Conservation (phyloP, 139 green algal genomes). For the Nannochloris sp. region DNA sequence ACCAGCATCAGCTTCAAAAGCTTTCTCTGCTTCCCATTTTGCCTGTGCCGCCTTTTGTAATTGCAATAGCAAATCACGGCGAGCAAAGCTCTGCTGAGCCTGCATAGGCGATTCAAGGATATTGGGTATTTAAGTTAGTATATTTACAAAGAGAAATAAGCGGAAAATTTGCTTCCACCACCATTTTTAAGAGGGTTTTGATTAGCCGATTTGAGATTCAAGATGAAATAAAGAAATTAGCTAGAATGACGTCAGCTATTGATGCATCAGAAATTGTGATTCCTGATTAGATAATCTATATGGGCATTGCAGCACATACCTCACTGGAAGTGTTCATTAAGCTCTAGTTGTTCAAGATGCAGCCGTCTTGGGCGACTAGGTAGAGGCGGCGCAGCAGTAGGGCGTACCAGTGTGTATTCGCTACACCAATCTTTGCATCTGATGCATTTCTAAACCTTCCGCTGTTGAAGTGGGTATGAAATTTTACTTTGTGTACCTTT, state of each 20-base stretch:
- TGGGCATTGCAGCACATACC: too few species aligned
- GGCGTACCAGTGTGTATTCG: too few species aligned
- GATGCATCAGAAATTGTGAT: neutral
- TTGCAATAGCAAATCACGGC: constrained; percentile 76
- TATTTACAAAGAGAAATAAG: neutral
- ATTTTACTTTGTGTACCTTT: too few species aligned
- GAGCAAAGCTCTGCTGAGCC: constrained; percentile 21
- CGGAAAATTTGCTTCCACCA: too few species aligned
- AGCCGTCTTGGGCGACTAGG: too few species aligned
- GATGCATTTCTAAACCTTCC: too few species aligned
- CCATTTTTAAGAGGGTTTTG: neutral
- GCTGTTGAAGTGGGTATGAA: too few species aligned
- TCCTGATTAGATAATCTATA: too few species aligned
- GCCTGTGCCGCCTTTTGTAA: constrained; percentile 71
- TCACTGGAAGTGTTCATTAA: too few species aligned
- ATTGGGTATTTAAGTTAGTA: neutral
- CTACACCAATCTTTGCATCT: too few species aligned
- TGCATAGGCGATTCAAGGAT: neutral
- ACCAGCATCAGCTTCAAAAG: constrained; percentile 83
- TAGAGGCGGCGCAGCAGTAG: too few species aligned
- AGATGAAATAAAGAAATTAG: neutral
- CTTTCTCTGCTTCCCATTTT: constrained; percentile 69
- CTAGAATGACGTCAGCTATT: neutral
- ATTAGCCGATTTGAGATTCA: neutral
- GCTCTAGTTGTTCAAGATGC: too few species aligned